Conservation (phyloP, 2,329 filamentous ascomycete genomes). For the Massarina eburnea region DNA sequence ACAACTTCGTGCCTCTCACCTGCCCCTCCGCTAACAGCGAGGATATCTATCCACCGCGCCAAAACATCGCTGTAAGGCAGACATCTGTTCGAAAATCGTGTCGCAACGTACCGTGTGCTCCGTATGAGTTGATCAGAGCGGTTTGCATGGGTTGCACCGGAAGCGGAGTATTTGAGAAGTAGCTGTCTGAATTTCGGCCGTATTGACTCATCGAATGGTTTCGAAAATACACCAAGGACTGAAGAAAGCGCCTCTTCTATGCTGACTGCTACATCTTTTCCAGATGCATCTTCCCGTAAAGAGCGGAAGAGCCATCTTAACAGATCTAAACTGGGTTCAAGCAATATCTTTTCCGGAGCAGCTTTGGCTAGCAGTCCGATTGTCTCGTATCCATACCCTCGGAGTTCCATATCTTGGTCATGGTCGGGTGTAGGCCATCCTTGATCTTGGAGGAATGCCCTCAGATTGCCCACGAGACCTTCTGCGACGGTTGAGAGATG, state of each 20-base stretch:
- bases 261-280: slow-evolving; percentile 75
- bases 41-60: slow-evolving; percentile 84
- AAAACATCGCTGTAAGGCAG: slow-evolving; percentile 76
- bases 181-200: slow-evolving; percentile 40
- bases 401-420: slow-evolving; percentile 63
- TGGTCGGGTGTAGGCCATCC: slow-evolving; percentile 73
- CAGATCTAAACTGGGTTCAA: slow-evolving; percentile 55
- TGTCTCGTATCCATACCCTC: slow-evolving; percentile 84
- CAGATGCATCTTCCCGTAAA: slow-evolving; percentile 74
- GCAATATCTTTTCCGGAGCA: slow-evolving; percentile 59
- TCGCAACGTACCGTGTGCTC: slow-evolving; percentile 77
- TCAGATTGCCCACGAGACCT: slow-evolving; percentile 68
- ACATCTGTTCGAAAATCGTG: slow-evolving; percentile 88
- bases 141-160: slow-evolving; percentile 15
- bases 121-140: slow-evolving; percentile 45
- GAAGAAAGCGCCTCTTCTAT: slow-evolving; percentile 88
- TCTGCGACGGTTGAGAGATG: slow-evolving; percentile 67
- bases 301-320: slow-evolving; percentile 82
- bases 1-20: slow-evolving; percentile 78
- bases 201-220: slow-evolving; percentile 47
- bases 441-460: slow-evolving; percentile 73
- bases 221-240: slow-evolving; percentile 63
- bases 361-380: slow-evolving; percentile 78
- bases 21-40: slow-evolving; percentile 69
- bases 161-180: slow-evolving; percentile 34